Evolutionary conservation across 805 yeast genomes (phyloP).

Genomic region (Candida morakotiae): DNA sequence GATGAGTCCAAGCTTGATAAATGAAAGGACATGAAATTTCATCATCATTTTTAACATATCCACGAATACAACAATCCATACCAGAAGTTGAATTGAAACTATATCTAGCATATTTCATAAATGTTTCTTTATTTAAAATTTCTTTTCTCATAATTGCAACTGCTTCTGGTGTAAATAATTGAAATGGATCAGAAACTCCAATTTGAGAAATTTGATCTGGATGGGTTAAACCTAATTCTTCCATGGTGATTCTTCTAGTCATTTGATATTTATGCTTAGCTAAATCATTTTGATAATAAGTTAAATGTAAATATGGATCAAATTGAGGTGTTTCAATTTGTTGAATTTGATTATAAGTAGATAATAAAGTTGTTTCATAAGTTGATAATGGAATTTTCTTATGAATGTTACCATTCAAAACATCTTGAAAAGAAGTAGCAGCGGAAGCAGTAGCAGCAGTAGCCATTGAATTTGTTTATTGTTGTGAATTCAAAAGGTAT

Average conservation of each 20-base stretch:
- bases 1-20: conserved; percentile 56
- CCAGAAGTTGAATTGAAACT: conserved; percentile 45
- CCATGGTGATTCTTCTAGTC: conserved; percentile 38
- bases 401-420: conserved; percentile 35
- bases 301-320: conserved; percentile 31
- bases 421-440: conserved; percentile 20
- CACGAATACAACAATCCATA: conserved; percentile 47
- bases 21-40: conserved; percentile 44
- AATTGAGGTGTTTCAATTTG: conserved; percentile 14
- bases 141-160: conserved; percentile 56
- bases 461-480: neutral
- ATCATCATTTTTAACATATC: conserved; percentile 38
- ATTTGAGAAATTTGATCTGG: conserved; percentile 48
- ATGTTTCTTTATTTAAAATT: conserved; percentile 43
- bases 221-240: conserved; percentile 44
- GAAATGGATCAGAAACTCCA: conserved; percentile 59
- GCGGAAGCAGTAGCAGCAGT: conserved; percentile 1
- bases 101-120: conserved; percentile 41
- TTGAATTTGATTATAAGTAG: conserved; percentile 19
- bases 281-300: conserved; percentile 17
- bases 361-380: conserved; percentile 29
- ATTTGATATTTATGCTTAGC: conserved; percentile 14
- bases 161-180: conserved; percentile 58
- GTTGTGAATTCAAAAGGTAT: too few relatives aligned
- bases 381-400: conserved; percentile 26